Evolutionary conservation across 2,329 filamentous ascomycete species (phyloP), one percentile per base, ranked within the genome.

Genomic region (Biscogniauxia marginata): DNA sequence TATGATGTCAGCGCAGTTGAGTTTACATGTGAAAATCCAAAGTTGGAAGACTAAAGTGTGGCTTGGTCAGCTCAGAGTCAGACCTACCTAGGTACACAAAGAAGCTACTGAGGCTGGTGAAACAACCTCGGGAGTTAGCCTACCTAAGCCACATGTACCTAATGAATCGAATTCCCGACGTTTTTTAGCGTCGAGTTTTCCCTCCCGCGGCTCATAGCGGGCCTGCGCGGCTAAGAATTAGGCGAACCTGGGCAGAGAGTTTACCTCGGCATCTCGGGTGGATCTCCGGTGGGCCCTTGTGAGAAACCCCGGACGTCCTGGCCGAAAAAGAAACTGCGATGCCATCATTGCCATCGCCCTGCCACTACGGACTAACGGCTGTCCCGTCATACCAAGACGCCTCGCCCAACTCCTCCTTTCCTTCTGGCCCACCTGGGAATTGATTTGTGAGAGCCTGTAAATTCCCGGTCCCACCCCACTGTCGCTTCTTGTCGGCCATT

Each of bases 241-340:
- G 53, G 34, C 50, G 43, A 58, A 30, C 51, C 49, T 39, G 30
- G 24, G 18, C 43, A 39, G 46, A 51, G 18, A 50, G 22, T 60
- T 64, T 64, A 66, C 65, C 65, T 66, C 64, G 65, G 65, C 63
- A 66, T 61, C 30, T 4, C 30, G 13, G 13, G 30, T 39, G 30
- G 30, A 16, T 39, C 30, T 39, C 30, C 30, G 13, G n/a, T 16
- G 13, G 13, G 25, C 13, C 30, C 30, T 39, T 6, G 24, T 25
- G 30, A 11, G 13, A 16, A 5, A 39, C 30, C 30, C 30, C 30
- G 30, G 30, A 39, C 30, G 30, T 39, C 30, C 7, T 3, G 30
- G 44, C 20, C 44, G 19, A 46, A 16, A 46, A 16, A 46, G 19
- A 46, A 20, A 9, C 44, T 23, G 19, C 44, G 21, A 46, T 20